phyloP scores from a whole-genome alignment of 768 basidiomycete genomes.

The Tricholoma furcatifolium region DNA sequence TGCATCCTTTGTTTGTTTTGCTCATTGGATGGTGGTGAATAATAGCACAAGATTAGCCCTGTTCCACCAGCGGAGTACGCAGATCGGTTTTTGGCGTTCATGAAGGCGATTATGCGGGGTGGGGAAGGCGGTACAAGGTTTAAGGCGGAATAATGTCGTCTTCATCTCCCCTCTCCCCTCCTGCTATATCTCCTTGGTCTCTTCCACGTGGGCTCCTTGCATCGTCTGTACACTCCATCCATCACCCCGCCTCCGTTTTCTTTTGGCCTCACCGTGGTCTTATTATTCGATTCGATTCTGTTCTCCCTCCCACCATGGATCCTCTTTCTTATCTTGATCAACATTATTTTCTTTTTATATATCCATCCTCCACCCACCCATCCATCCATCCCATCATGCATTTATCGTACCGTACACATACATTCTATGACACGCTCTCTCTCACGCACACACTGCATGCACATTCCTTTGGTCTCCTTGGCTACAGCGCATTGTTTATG shows the following conservation, averaged over 20 bases:
- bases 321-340: neutral
- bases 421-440: neutral
- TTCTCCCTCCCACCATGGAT: no score
- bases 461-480: slow-evolving; percentile 13
- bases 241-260: no score
- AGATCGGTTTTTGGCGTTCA: slow-evolving; percentile 83
- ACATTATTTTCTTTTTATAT: neutral
- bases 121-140: slow-evolving; percentile 62
- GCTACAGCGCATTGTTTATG: neutral
- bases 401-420: neutral
- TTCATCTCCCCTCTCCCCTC: neutral
- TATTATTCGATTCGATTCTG: neutral
- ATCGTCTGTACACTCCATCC: neutral
- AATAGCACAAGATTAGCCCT: slow-evolving; percentile 91
- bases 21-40: slow-evolving; percentile 3
- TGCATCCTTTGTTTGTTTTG: neutral
- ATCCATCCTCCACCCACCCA: neutral
- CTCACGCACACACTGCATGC: neutral
- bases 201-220: neutral
- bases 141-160: slow-evolving; percentile 28
- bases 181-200: neutral
- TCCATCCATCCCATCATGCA: neutral
- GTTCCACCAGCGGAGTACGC: slow-evolving; percentile 87
- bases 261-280: neutral
- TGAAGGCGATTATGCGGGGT: slow-evolving; percentile 83